Percentiles rank a stretch among this genome's conserved stretches.
Evolutionary conservation across 129 eudicot species (phyloP).

Genomic region (Glebionis coronaria): DNA sequence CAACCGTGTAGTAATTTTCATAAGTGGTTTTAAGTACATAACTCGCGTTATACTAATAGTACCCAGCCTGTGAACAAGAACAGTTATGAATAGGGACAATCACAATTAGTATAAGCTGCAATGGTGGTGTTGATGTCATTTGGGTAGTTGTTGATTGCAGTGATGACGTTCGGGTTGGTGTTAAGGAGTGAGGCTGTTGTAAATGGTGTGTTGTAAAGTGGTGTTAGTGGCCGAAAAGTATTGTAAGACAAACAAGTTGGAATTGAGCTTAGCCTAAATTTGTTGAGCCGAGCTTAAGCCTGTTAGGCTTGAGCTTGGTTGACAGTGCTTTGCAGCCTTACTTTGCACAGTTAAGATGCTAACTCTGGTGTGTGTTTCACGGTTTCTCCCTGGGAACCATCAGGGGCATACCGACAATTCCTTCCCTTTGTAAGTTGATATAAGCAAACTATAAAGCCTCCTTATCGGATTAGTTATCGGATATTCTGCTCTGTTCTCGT

Average conservation of each 20-base stretch:
- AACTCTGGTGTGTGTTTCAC: too few relatives aligned
- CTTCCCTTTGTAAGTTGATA: too few relatives aligned
- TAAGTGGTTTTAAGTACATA: constrained; percentile 18
- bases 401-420: too few relatives aligned
- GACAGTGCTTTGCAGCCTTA: too few relatives aligned
- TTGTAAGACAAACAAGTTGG: constrained; percentile 54
- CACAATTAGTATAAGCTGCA: constrained; percentile 42
- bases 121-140: constrained; percentile 33
- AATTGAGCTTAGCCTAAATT: too few relatives aligned
- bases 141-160: constrained; percentile 45
- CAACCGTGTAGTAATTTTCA: constrained; percentile 48
- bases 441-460: too few relatives aligned
- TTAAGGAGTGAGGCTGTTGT: constrained; percentile 42
- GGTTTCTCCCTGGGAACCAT: too few relatives aligned
- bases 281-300: too few relatives aligned
- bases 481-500: too few relatives aligned
- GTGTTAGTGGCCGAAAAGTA: constrained; percentile 60
- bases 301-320: too few relatives aligned
- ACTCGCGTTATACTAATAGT: constrained; percentile 52
- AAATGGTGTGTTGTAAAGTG: constrained; percentile 40
- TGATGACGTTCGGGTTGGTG: constrained; percentile 38
- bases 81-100: constrained; percentile 54
- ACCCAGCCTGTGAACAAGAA: constrained; percentile 41
- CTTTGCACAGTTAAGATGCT: too few relatives aligned
- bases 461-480: too few relatives aligned